Evolutionary conservation across 768 basidiomycete species (phyloP).

Genomic region (Hygrocybe punicea): DNA sequence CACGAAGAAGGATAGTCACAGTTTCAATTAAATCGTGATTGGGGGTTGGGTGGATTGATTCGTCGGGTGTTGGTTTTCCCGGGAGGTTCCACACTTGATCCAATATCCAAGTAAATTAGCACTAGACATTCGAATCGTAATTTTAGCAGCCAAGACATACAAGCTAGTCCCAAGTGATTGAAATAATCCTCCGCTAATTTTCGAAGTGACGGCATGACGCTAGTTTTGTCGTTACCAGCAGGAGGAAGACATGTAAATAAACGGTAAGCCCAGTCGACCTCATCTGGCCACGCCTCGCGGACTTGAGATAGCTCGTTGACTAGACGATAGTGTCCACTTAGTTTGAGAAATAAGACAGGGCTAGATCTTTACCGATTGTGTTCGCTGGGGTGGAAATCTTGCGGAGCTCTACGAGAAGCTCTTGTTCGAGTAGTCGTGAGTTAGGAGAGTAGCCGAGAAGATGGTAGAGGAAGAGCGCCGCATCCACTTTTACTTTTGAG

Average conservation of each 20-base stretch:
- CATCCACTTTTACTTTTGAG: not conserved
- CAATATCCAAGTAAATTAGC: not conserved
- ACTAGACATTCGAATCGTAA: not conserved
- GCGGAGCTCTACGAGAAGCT: not conserved
- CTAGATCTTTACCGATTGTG: not conserved
- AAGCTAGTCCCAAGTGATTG: not conserved
- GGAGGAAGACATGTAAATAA: not conserved
- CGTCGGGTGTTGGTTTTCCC: not conserved
- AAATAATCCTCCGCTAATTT: not conserved
- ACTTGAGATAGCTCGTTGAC: not conserved
- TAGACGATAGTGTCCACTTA: not conserved
- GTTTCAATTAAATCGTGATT: not conserved
- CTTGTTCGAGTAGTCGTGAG: not conserved
- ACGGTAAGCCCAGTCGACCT: not conserved
- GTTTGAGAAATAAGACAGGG: not conserved
- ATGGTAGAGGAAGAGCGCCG: not conserved
- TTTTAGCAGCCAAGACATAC: not conserved
- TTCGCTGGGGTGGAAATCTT: not conserved
- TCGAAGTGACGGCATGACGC: not conserved
- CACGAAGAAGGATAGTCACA: not conserved
- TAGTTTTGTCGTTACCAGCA: not conserved
- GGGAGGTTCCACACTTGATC: not conserved
- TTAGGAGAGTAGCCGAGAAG: not conserved
- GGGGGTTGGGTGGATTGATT: not conserved
- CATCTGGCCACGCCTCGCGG: not conserved